phyloP scores from a whole-genome alignment of 1,284 basidiomycete species.

The Ganoderma lucidum region DNA sequence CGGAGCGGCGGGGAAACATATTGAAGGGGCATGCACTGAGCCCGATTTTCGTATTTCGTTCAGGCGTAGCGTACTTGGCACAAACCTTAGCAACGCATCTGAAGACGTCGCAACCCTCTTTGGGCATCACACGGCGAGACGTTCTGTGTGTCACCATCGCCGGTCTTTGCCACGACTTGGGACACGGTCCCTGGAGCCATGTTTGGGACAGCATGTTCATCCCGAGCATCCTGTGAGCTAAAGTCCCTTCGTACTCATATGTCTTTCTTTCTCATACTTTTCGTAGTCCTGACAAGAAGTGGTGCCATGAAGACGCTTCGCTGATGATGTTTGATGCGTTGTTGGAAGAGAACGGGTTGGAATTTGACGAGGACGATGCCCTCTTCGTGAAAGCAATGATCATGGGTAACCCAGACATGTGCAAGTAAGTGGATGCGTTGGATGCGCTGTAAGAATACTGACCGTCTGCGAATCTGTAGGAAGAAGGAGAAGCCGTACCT shows the following conservation, averaged over 20 bases:
- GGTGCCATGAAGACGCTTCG: conserved; percentile 76
- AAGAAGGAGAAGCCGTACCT: conserved; percentile 54
- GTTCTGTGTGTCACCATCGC: conserved; percentile 74
- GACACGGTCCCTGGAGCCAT: conserved; percentile 80
- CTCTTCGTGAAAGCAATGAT: conserved; percentile 76
- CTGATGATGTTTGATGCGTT: conserved; percentile 78
- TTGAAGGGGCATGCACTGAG: background rate
- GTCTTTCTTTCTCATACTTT: background rate
- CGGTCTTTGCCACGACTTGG: conserved; percentile 76
- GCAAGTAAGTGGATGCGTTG: conserved; percentile 47
- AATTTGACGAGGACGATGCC: conserved; percentile 53
- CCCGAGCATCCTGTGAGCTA: conserved; percentile 58
- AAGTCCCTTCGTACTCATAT: background rate
- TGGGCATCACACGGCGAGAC: conserved; percentile 72
- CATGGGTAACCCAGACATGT: conserved; percentile 57
- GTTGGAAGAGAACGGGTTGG: conserved; percentile 57
- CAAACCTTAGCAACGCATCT: conserved; percentile 66
- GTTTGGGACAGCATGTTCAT: conserved; percentile 77
- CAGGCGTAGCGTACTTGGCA: conserved; percentile 78
- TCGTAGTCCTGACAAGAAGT: conserved; percentile 51
- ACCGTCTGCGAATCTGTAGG: background rate
- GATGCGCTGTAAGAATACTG: background rate
- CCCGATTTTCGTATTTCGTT: background rate
- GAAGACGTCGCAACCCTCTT: conserved; percentile 62
- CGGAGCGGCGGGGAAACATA: no score